These are phyloP conservation scores for Agaricus subrufescens DNA, from an alignment of 768 basidiomycete species.

Conservation along the genomic window DNA sequence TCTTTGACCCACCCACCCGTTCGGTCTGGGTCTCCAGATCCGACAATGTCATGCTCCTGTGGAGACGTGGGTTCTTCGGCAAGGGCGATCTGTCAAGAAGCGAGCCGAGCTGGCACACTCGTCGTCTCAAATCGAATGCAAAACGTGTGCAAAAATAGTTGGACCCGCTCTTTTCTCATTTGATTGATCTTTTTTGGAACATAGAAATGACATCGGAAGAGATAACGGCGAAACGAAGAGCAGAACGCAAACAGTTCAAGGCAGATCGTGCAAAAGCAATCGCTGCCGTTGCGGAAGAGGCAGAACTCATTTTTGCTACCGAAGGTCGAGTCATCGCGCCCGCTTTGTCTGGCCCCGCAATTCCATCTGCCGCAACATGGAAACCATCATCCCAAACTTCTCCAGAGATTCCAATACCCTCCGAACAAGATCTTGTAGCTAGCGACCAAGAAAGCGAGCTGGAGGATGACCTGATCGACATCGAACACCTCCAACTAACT, in stretches of 20 bases:
- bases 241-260: constrained; percentile 91
- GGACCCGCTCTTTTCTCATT: not conserved
- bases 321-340: constrained; percentile 64
- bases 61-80: constrained; percentile 93
- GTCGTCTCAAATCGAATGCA: constrained; percentile 60
- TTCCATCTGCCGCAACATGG: constrained; percentile 83
- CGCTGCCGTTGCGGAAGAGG: constrained; percentile 74
- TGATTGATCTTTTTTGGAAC: not conserved
- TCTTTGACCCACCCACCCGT: constrained; percentile 74
- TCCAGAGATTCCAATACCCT: constrained; percentile 15
- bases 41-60: constrained; percentile 65
- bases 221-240: constrained; percentile 80
- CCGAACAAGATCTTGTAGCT: constrained; percentile 24
- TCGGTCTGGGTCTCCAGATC: constrained; percentile 80
- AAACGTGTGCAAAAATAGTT: constrained; percentile 44
- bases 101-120: constrained; percentile 88
- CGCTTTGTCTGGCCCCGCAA: constrained; percentile 53
- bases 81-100: constrained; percentile 94
- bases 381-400: constrained; percentile 34
- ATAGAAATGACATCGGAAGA: constrained; percentile 85
- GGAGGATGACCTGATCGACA: constrained; percentile 56
- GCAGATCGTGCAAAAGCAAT: constrained; percentile 86
- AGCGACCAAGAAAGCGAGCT: constrained; percentile 32
- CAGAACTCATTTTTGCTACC: constrained; percentile 66
- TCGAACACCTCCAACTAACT: constrained; percentile 90